Base-by-base conservation (phyloP, 208 protist genomes). In the Leishmania turanica region DNA sequence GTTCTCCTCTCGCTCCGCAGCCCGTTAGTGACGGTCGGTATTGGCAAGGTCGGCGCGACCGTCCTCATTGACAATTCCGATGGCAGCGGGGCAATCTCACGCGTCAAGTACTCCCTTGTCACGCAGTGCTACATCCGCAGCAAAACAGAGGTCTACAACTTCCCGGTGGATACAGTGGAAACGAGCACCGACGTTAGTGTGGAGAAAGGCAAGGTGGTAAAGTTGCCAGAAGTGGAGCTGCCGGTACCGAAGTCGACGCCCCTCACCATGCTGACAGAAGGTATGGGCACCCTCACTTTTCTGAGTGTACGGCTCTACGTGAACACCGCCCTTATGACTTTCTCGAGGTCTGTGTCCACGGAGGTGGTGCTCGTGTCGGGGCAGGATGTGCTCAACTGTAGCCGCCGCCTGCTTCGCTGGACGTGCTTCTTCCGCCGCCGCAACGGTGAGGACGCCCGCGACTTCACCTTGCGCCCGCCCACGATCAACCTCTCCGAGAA, bases 291-390 rank as follows among this genome's bases (percentile, higher is more conserved):
- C 34, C 47, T 77, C 31, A 91, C 85, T 0, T 95, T 95, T 62
- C 84, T 97, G 68, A 84, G 83, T 34, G 83, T 93, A 37, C 85
- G 88, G 47, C 70, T 94, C 27, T 84, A 86, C 77, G 84, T 82
- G 6, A 65, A 60, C 49, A 86, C 89, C 2, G 74, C 81, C 19
- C 71, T 92, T 21, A 87, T 87, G 74, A 88, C 79, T 31, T 89
- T 90, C 54, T 88, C 83, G 40, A 80, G 84, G 71, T 89, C 89
- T 37, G 88, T 88, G 47, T 86, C 90, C 77, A 88, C 84, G 49
- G 93, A 97, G 70, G 73, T 97, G 51, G 78, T 93, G n/a, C 74
- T 95, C 49, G 89, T 95, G 31, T 80, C 86, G 34, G 84, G 75
- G 34, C 85, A 93, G 54, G 86, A 89, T 75, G 74, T 56, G 7